Conservation (phyloP, 345 rosid genomes). For the Eucalyptus paniculata region DNA sequence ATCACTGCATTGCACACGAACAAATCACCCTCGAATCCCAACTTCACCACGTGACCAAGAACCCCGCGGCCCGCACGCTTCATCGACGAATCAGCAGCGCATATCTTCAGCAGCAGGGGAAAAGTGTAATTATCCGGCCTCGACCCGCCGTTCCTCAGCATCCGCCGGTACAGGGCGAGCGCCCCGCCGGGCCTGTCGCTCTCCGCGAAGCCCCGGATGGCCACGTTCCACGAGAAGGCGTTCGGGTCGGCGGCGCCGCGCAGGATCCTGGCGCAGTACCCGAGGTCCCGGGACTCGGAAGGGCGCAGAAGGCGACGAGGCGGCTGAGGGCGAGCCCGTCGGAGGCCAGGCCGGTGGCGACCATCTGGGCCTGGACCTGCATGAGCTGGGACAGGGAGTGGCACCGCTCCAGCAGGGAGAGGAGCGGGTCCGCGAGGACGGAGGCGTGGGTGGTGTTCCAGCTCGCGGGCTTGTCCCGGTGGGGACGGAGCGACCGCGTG, state of each 20-base stretch:
- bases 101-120: constrained; percentile 57
- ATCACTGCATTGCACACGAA: constrained; percentile 61
- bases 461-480: constrained; percentile 14
- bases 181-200: constrained; percentile 28
- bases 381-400: constrained; percentile 40
- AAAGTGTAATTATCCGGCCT: constrained; percentile 67
- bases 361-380: constrained; percentile 69
- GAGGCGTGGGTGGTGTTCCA: constrained; percentile 32
- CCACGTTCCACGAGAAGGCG: constrained; percentile 65
- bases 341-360: constrained; percentile 26
- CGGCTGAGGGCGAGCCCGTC: constrained; percentile 59
- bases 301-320: constrained; percentile 49
- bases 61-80: constrained; percentile 29
- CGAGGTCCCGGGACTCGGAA: constrained; percentile 49
- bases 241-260: constrained; percentile 18
- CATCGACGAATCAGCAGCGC: constrained; percentile 30
- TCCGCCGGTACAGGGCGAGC: constrained; percentile 33
- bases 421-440: constrained; percentile 46
- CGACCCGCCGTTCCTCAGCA: constrained; percentile 39
- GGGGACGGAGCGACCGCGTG: constrained; percentile 29
- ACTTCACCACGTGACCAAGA: constrained; percentile 50
- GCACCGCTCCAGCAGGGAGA: constrained; percentile 45
- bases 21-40: constrained; percentile 47
- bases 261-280: constrained; percentile 44
- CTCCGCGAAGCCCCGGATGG: constrained; percentile 48